phyloP scores from a whole-genome alignment of 257 asterid species.

The Perilla frutescens region DNA sequence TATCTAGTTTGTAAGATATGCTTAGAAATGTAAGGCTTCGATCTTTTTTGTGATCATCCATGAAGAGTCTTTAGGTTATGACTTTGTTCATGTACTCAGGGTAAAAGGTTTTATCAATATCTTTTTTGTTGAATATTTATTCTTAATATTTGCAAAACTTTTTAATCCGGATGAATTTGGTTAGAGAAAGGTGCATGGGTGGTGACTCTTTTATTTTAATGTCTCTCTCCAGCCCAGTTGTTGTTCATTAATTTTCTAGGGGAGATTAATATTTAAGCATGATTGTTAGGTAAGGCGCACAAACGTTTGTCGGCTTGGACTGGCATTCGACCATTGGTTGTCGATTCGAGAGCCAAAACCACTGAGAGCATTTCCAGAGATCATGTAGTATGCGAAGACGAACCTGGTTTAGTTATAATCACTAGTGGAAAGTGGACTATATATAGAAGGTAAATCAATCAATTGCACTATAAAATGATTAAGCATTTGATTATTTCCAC shows the following conservation, averaged over 20 bases:
- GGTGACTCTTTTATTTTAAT: constrained; percentile 3
- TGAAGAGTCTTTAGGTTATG: constrained; percentile 3
- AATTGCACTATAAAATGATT: constrained; percentile 4
- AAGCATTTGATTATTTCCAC: not conserved
- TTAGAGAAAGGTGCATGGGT: constrained; percentile 18
- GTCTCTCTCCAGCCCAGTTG: constrained; percentile 19
- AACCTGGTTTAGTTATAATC: constrained; percentile 90
- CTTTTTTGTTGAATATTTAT: not conserved
- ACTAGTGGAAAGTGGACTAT: constrained; percentile 99
- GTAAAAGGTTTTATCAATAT: not conserved
- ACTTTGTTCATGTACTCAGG: not conserved
- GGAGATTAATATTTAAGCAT: constrained; percentile 34
- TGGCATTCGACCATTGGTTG: constrained; percentile 96
- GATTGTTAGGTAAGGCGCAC: constrained; percentile 75
- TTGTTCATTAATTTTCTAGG: constrained; percentile 23
- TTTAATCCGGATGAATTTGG: constrained; percentile 19
- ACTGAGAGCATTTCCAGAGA: constrained; percentile 95
- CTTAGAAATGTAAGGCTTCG: not conserved
- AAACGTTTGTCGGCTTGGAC: constrained; percentile 99
- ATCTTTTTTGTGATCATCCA: constrained; percentile 5
- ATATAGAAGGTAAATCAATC: constrained; percentile 75
- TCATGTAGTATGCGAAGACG: constrained; percentile 87
- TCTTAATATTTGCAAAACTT: not conserved
- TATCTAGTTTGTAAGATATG: not conserved
- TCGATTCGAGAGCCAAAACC: constrained; percentile 86